These are phyloP conservation scores for Mucor irregularis DNA, from an alignment of 371 early-diverging fungal species.

Conservation along the genomic window DNA sequence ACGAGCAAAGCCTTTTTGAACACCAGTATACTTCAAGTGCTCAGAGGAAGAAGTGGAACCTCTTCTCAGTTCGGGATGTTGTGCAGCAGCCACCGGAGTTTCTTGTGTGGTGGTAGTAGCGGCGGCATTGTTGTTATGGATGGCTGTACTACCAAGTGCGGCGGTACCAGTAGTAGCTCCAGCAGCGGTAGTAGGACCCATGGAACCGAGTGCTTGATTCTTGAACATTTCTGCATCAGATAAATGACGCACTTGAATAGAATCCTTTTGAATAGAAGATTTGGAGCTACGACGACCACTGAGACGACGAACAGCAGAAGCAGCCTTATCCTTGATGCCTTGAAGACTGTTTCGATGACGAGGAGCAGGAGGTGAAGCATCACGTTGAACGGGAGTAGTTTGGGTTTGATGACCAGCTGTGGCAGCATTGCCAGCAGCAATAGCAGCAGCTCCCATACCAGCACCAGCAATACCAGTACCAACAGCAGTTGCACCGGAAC, in stretches of 20 bases:
- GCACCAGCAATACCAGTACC: neutral
- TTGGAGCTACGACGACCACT: neutral
- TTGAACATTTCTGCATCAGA: constrained; percentile 17
- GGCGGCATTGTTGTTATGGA: neutral
- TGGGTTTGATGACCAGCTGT: neutral
- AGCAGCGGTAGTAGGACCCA: neutral
- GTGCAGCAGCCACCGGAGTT: neutral
- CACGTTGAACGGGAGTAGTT: neutral
- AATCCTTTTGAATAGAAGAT: neutral
- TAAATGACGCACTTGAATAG: neutral
- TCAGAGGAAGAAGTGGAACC: neutral
- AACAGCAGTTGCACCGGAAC: neutral
- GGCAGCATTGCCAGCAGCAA: neutral
- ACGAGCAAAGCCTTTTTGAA: neutral
- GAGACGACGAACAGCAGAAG: constrained; percentile 10
- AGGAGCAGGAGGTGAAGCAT: neutral
- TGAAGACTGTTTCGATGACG: neutral
- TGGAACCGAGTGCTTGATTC: neutral
- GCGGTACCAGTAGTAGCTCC: neutral
- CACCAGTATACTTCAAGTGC: neutral
- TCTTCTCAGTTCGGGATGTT: neutral
- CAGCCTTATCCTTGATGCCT: neutral
- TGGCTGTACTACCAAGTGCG: neutral
- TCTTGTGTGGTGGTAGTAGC: neutral
- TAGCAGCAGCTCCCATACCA: neutral